A percentile compares a stretch with the other conserved stretches of the same genome.
These are phyloP conservation scores for Emericellopsis cladophorae DNA, from an alignment of 2,329 filamentous ascomycete genomes.

Conservation along the genomic window DNA sequence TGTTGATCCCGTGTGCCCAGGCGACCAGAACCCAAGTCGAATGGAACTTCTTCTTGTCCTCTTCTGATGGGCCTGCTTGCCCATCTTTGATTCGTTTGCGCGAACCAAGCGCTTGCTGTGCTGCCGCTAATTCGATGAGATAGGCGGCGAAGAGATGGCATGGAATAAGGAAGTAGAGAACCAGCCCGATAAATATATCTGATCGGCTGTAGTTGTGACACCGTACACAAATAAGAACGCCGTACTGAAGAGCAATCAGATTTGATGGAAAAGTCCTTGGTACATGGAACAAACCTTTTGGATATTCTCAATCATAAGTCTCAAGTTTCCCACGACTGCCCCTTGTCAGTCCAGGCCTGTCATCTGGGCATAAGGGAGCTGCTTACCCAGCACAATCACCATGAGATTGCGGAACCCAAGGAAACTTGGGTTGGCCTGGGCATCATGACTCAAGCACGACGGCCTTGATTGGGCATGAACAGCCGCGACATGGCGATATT, in stretches of 20 bases:
- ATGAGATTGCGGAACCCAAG: constrained; percentile 92
- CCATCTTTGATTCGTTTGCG: constrained; percentile 42
- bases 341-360: constrained; percentile 5
- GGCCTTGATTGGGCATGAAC: constrained; percentile 61
- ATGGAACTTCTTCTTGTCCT: constrained; percentile 54
- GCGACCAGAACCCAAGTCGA: constrained; percentile 72
- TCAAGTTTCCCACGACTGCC: constrained; percentile 79
- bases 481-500: constrained; percentile 87
- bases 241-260: constrained; percentile 48
- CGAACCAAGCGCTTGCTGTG: constrained; percentile 61
- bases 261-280: background rate
- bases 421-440: constrained; percentile 64
- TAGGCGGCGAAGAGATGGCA: constrained; percentile 86
- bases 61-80: constrained; percentile 33
- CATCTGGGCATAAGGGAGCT: background rate
- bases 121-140: constrained; percentile 74
- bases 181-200: constrained; percentile 62
- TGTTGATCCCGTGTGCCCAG: constrained; percentile 70
- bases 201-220: constrained; percentile 78
- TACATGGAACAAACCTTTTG: constrained; percentile 52
- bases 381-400: constrained; percentile 75
- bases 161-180: constrained; percentile 78
- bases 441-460: constrained; percentile 80
- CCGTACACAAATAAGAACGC: constrained; percentile 80
- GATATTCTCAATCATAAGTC: constrained; percentile 92